Evolutionary conservation across 805 yeast species (phyloP).

Genomic region (Nakazawaea holstii): DNA sequence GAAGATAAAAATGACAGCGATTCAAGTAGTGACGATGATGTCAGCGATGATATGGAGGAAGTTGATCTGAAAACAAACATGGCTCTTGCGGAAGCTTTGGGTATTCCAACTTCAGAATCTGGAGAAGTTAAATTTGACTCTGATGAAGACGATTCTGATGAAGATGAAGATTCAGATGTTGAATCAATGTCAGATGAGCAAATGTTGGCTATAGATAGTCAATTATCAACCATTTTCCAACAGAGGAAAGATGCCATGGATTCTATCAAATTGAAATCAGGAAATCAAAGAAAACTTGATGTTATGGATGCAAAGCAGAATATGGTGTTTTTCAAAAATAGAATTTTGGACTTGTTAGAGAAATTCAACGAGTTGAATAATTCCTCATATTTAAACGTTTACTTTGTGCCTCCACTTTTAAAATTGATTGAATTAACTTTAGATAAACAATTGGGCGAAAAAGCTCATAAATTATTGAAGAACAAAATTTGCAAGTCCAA

Average conservation of each 20-base stretch:
- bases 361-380: slow-evolving; percentile 46
- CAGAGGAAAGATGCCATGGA: slow-evolving; percentile 69
- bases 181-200: slow-evolving; percentile 94
- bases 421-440: slow-evolving; percentile 59
- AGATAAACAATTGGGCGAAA: slow-evolving; percentile 65
- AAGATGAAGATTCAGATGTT: slow-evolving; percentile 53
- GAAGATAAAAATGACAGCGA: slow-evolving; percentile 17
- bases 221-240: slow-evolving; percentile 75
- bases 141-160: slow-evolving; percentile 32
- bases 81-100: slow-evolving; percentile 66
- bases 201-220: slow-evolving; percentile 91
- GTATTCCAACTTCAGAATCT: slow-evolving; percentile 45
- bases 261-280: slow-evolving; percentile 38
- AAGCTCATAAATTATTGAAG: slow-evolving; percentile 69
- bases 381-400: slow-evolving; percentile 32
- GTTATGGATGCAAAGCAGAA: slow-evolving; percentile 76
- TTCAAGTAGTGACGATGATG: slow-evolving; percentile 30
- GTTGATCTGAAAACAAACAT: slow-evolving; percentile 44
- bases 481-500: slow-evolving; percentile 49
- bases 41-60: slow-evolving; percentile 39
- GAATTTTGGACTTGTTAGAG: slow-evolving; percentile 75
- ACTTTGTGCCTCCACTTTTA: slow-evolving; percentile 51
- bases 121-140: slow-evolving; percentile 38
- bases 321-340: slow-evolving; percentile 70
- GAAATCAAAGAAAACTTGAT: slow-evolving; percentile 66